Conservation (phyloP, 2,329 filamentous ascomycete genomes). For the Myrmaecium sp. region DNA sequence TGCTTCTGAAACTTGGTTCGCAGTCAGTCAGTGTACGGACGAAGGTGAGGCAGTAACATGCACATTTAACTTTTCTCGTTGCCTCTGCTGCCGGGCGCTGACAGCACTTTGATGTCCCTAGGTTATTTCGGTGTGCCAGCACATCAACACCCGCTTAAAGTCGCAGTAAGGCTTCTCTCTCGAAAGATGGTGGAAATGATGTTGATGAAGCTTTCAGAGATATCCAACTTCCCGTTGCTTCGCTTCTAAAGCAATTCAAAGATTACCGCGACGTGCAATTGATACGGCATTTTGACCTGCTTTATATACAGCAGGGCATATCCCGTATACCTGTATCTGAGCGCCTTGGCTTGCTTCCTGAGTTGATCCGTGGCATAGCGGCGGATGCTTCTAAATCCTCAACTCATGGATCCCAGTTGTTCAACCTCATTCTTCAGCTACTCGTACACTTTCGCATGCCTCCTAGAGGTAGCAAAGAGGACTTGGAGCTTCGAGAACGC, state of each 20-base stretch:
- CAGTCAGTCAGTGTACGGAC: slow-evolving; percentile 64
- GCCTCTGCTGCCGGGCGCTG: slow-evolving; percentile 16
- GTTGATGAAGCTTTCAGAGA: slow-evolving; percentile 19
- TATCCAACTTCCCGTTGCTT: slow-evolving; percentile 68
- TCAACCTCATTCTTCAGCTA: slow-evolving; percentile 67
- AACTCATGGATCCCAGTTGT: slow-evolving; percentile 47
- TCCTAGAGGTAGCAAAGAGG: slow-evolving; percentile 60
- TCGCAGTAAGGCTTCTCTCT: slow-evolving; percentile 25
- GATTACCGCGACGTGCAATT: slow-evolving; percentile 48
- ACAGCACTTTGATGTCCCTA: no score
- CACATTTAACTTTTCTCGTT: neutral
- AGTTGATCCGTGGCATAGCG: slow-evolving; percentile 49
- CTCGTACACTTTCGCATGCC: slow-evolving; percentile 58
- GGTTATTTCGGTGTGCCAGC: slow-evolving; percentile 54
- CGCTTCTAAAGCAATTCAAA: slow-evolving; percentile 80
- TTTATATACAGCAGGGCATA: slow-evolving; percentile 76
- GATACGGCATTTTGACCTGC: slow-evolving; percentile 73
- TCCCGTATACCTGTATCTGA: slow-evolving; percentile 43
- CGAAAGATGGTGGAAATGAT: no score
- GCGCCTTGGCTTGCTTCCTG: slow-evolving; percentile 55
- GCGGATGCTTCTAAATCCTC: slow-evolving; percentile 38
- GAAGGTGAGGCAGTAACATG: slow-evolving; percentile 34
- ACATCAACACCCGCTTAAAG: slow-evolving; percentile 50
- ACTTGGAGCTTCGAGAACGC: slow-evolving; percentile 46
- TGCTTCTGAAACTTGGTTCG: slow-evolving; percentile 75